Conservation (phyloP, 768 basidiomycete species). For the Chalciporus sphaerocephalus region DNA sequence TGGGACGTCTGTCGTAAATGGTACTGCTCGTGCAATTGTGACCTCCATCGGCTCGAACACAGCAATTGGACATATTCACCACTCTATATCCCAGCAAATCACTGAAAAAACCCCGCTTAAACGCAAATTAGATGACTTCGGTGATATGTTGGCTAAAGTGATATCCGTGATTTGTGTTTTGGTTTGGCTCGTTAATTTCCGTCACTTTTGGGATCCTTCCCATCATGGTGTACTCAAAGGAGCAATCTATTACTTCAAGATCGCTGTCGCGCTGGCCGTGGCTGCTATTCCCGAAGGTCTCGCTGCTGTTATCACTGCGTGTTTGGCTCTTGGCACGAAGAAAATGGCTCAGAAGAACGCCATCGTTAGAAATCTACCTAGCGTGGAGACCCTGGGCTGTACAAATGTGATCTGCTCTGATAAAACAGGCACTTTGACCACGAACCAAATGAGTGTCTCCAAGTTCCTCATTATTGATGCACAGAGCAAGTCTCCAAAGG, state of each 20-base stretch:
- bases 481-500: conserved; percentile 44
- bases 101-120: conserved; percentile 96
- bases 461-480: conserved; percentile 75
- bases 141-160: conserved; percentile 95
- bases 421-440: conserved; percentile 95
- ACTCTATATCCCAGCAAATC: conserved; percentile 90
- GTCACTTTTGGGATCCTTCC: conserved; percentile 93
- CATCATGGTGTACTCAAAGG: conserved; percentile 90
- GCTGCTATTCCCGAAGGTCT: conserved; percentile 98
- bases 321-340: conserved; percentile 93
- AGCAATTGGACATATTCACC: conserved; percentile 96
- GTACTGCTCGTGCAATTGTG: conserved; percentile 82
- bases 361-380: conserved; percentile 93
- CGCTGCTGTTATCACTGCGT: conserved; percentile 97
- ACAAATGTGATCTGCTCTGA: conserved; percentile 99
- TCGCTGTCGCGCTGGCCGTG: conserved; percentile 97
- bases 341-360: conserved; percentile 99
- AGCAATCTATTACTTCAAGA: conserved; percentile 98
- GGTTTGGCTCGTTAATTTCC: conserved; percentile 96
- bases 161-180: conserved; percentile 95
- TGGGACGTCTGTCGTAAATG: conserved; percentile 94
- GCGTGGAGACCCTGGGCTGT: conserved; percentile 95
- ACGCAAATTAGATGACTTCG: conserved; percentile 96
- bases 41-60: conserved; percentile 82
- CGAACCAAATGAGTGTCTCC: conserved; percentile 96